Conservation (phyloP, 768 basidiomycete genomes). For the Boletus sp. region DNA sequence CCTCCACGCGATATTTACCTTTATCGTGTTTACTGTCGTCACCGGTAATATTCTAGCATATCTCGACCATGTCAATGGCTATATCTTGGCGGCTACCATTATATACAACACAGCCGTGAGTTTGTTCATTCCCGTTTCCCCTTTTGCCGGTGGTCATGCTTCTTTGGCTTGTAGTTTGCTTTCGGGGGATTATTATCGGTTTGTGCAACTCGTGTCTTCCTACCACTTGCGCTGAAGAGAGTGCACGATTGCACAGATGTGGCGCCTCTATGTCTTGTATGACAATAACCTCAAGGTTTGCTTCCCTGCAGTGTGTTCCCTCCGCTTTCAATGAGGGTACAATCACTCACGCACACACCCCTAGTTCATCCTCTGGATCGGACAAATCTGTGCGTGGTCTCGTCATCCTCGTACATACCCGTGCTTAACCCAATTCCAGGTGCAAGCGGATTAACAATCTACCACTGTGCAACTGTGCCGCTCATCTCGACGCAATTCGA, state of each 20-base stretch:
- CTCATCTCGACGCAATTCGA: background rate
- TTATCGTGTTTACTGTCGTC: constrained; percentile 1
- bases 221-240: background rate
- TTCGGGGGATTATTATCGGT: constrained; percentile 18
- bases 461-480: background rate
- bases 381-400: constrained; percentile 14
- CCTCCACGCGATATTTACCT: constrained; percentile 2
- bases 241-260: constrained; percentile 8
- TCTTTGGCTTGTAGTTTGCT: constrained; percentile 9
- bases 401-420: background rate
- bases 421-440: constrained; percentile 6
- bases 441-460: background rate
- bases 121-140: background rate
- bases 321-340: background rate
- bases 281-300: constrained; percentile 9
- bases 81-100: background rate
- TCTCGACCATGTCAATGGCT: background rate
- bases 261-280: constrained; percentile 24
- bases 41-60: background rate
- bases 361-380: constrained; percentile 20
- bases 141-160: background rate
- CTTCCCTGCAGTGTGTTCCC: constrained; percentile 14
- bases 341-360: background rate
- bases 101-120: constrained; percentile 15
- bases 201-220: background rate